Percentiles rank a stretch among this genome's conserved stretches.
Conservation (phyloP, 495 filamentous ascomycete genomes). For the Bombardia bombarda region DNA sequence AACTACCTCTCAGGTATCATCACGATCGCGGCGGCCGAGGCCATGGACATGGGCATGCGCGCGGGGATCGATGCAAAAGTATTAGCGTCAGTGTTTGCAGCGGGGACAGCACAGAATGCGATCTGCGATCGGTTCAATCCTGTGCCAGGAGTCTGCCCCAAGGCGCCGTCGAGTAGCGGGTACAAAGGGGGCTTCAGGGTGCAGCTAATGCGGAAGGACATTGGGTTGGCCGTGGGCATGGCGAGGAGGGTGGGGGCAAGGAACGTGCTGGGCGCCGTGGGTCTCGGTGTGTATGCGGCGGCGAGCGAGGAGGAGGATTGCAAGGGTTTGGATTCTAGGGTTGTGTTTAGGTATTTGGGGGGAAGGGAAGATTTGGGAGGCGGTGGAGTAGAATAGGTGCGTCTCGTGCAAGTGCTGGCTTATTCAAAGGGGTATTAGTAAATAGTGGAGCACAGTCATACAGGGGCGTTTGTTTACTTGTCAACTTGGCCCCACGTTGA, state of each 20-base stretch:
- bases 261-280: constrained; percentile 32
- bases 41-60: constrained; percentile 47
- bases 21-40: constrained; percentile 44
- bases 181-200: constrained; percentile 46
- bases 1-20: constrained; percentile 49
- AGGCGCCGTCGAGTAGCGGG: constrained; percentile 38
- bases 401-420: too few species aligned
- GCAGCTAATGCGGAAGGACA: constrained; percentile 48
- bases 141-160: constrained; percentile 40
- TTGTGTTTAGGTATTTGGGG: constrained; percentile 45
- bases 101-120: constrained; percentile 42
- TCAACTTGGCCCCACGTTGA: too few species aligned
- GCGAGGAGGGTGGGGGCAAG: constrained; percentile 36
- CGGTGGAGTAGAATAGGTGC: background rate
- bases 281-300: constrained; percentile 38
- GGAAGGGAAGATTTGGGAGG: constrained; percentile 41
- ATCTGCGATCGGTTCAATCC: constrained; percentile 44
- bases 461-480: too few species aligned
- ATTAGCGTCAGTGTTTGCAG: constrained; percentile 39
- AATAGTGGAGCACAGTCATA: too few species aligned
- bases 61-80: constrained; percentile 42
- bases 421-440: too few species aligned
- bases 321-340: constrained; percentile 41
- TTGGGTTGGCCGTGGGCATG: constrained; percentile 40
- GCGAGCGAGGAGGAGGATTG: constrained; percentile 38